Percentiles rank a stretch among this genome's conserved stretches.
Evolutionary conservation across 179 eudicot species (phyloP).

Genomic region (Nepenthes alata): DNA sequence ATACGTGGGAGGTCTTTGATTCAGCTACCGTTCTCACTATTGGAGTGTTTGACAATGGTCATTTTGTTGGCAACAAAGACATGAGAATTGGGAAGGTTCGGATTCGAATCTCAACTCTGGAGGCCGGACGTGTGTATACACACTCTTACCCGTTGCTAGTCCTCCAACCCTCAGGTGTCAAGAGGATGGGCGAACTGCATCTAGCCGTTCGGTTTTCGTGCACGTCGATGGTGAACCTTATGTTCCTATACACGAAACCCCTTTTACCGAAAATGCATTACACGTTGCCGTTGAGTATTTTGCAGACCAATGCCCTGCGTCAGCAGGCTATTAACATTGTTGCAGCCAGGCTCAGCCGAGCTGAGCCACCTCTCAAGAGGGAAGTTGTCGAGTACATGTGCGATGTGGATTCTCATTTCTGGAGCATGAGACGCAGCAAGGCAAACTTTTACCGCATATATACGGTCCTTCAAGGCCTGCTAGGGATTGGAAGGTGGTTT

Average conservation of each 20-base stretch:
- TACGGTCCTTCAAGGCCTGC: constrained; percentile 42
- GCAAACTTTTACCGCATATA: constrained; percentile 65
- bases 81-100: constrained; percentile 60
- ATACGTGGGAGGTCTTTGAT: constrained; percentile 87
- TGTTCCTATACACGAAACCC: constrained; percentile 52
- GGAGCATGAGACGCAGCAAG: constrained; percentile 90
- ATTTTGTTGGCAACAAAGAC: constrained; percentile 32
- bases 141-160: constrained; percentile 69
- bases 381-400: constrained; percentile 79
- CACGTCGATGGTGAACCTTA: constrained; percentile 44
- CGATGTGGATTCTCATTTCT: constrained; percentile 67
- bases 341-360: constrained; percentile 50
- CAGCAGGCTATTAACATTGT: constrained; percentile 50
- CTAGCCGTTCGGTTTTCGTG: constrained; percentile 74
- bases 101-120: constrained; percentile 77
- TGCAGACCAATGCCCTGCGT: constrained; percentile 49
- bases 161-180: constrained; percentile 72
- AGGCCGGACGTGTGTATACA: constrained; percentile 78
- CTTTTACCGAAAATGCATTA: constrained; percentile 86
- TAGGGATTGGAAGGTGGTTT: constrained; percentile 56
- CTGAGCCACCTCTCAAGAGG: constrained; percentile 69
- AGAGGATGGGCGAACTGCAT: constrained; percentile 89
- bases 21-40: constrained; percentile 79
- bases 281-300: constrained; percentile 40
- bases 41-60: constrained; percentile 68